Evolutionary conservation across 768 basidiomycete genomes (phyloP), one percentile per base, ranked within the genome.

Genomic region (Rhodotorula paludigena): DNA sequence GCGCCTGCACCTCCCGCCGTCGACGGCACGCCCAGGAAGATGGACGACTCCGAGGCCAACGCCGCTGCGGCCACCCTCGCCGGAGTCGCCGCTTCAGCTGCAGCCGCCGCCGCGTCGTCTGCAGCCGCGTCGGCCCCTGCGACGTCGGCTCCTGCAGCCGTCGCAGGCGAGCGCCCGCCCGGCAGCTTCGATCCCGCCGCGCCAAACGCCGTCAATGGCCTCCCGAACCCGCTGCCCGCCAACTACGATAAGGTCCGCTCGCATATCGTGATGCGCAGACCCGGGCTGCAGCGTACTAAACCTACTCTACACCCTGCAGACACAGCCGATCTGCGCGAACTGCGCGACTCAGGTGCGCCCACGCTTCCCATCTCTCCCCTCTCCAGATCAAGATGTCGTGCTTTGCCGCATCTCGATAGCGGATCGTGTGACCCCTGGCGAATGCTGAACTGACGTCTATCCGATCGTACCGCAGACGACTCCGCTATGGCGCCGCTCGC

Each of bases 401-500:
- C n/a, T n/a, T n/a, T n/a, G n/a, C n/a, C n/a, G n/a, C n/a, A n/a
- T n/a, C n/a, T n/a, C n/a, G n/a, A n/a, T n/a, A n/a, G n/a, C n/a
- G n/a, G n/a, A n/a, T n/a, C n/a, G n/a, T n/a, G 44, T 23, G 38
- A 47, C 28, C 41, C 28, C 49, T 58, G 30, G 21, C 15, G 42
- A 44, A 5, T 1, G 20, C 42, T 23, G 36, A 30, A 57, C 35
- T 47, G 30, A 38, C 30, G 23, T 14, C 10, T 18, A 7, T n/a
- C n/a, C n/a, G 0, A 21, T 14, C 3, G 1, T 7, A 6, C 12
- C 21, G 21, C 67, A 76, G 74, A 76, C 75, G 11, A 76, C 75
- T 10, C 73, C 75, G 4, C 72, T 76, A 12, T 76, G 75, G 75
- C 67, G 75, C 15, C 69, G 75, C 30, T 73, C 71, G 36, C 69